Evolutionary conservation across 2,329 filamentous ascomycete species (phyloP).

Genomic region (Neopestalotiopsis sp.): DNA sequence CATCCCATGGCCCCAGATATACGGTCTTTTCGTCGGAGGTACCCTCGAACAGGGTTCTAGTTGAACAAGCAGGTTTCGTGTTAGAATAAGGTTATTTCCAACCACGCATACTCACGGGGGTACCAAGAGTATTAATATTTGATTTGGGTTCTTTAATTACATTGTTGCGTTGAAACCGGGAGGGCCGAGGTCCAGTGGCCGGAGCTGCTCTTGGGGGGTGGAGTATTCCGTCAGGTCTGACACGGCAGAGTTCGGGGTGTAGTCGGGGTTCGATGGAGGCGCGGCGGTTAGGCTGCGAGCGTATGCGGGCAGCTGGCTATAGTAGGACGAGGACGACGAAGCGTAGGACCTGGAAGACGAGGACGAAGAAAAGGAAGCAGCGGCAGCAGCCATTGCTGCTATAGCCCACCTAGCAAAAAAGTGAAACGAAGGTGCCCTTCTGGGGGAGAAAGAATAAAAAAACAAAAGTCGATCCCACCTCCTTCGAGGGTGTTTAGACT

Average conservation of each 20-base stretch:
- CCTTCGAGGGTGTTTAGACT: neutral
- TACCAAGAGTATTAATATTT: neutral
- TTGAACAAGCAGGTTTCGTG: neutral
- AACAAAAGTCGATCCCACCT: neutral
- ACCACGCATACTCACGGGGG: neutral
- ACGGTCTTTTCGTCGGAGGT: constrained; percentile 54
- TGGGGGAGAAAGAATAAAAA: neutral
- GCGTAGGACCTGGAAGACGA: constrained; percentile 51
- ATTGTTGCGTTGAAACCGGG: constrained; percentile 61
- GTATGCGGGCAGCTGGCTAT: constrained; percentile 49
- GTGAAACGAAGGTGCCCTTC: neutral
- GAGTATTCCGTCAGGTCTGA: constrained; percentile 49
- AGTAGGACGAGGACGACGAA: constrained; percentile 48
- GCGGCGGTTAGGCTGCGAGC: constrained; percentile 46
- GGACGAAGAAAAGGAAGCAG: constrained; percentile 35
- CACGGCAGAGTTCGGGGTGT: constrained; percentile 53
- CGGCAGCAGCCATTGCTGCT: constrained; percentile 22
- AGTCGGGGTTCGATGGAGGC: constrained; percentile 47
- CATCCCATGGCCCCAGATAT: constrained; percentile 60
- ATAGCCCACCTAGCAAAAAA: neutral
- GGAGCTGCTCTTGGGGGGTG: constrained; percentile 45
- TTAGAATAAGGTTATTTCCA: neutral
- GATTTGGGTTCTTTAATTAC: constrained; percentile 37
- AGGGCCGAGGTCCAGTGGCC: constrained; percentile 56
- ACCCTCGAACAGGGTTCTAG: constrained; percentile 56